Conservation (phyloP, 1,284 basidiomycete species). For the Malassezia slooffiae region DNA sequence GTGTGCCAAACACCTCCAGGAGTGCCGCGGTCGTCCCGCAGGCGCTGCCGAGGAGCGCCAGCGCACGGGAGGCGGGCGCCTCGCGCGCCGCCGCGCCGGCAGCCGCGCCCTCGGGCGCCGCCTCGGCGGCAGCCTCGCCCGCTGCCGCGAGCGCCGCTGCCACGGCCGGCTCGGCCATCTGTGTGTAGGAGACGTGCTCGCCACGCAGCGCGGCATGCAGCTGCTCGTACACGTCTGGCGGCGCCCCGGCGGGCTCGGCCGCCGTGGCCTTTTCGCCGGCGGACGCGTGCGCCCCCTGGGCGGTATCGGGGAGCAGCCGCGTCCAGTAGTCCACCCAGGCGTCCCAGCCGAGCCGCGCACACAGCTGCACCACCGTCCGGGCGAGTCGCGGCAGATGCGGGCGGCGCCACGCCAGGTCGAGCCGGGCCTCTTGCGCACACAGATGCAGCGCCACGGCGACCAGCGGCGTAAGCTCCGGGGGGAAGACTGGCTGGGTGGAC, state of each 20-base stretch:
- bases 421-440: constrained; percentile 22
- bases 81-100: constrained; percentile 1
- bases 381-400: constrained; percentile 9
- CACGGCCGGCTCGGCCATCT: no score
- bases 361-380: constrained; percentile 5
- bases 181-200: no score
- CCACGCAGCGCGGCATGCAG: neutral
- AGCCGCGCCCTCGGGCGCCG: neutral
- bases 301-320: neutral
- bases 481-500: neutral
- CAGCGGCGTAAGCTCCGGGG: neutral
- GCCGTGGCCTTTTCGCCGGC: neutral
- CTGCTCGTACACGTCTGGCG: constrained; percentile 2
- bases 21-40: neutral
- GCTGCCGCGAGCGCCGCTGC: neutral
- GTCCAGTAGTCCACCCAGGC: constrained; percentile 14
- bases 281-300: neutral
- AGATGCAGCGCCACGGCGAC: constrained; percentile 21
- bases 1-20: constrained; percentile 4
- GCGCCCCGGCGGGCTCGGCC: neutral
- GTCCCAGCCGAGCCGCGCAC: neutral
- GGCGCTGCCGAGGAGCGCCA: constrained; percentile 3
- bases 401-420: constrained; percentile 11
- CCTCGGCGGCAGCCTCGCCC: neutral
- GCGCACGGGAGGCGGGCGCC: no score